phyloP scores from a whole-genome alignment of 768 basidiomycete genomes.

The Termitomyces sp. region DNA sequence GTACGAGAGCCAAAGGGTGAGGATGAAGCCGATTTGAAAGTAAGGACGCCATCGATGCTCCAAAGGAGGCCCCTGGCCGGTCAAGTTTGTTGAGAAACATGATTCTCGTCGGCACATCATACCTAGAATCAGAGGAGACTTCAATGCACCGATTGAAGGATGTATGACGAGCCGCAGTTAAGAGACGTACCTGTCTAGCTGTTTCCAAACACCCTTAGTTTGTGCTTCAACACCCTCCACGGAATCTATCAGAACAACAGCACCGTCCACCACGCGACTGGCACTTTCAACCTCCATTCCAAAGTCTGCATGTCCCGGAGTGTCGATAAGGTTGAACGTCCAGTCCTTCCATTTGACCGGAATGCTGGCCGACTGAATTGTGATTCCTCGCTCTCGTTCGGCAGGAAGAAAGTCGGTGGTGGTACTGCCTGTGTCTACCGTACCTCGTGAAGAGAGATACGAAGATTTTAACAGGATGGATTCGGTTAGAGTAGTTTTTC shows the following conservation, averaged over 20 bases:
- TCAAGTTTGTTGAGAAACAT: slow-evolving; percentile 89
- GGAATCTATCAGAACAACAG: slow-evolving; percentile 83
- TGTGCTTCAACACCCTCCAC: slow-evolving; percentile 92
- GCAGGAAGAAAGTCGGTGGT: slow-evolving; percentile 89
- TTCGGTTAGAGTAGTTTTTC: slow-evolving; percentile 87
- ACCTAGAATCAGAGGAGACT: slow-evolving; percentile 38
- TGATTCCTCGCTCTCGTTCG: slow-evolving; percentile 87
- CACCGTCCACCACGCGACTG: slow-evolving; percentile 86
- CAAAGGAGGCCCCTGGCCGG: slow-evolving; percentile 80
- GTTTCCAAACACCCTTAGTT: slow-evolving; percentile 85
- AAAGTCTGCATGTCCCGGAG: slow-evolving; percentile 91
- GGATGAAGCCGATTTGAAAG: slow-evolving; percentile 74
- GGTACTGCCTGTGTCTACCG: slow-evolving; percentile 88
- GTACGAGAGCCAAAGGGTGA: slow-evolving; percentile 61
- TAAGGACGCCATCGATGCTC: slow-evolving; percentile 66
- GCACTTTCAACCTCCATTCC: slow-evolving; percentile 97
- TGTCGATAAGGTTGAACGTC: slow-evolving; percentile 87
- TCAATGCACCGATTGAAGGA: neutral
- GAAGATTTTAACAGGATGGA: slow-evolving; percentile 76
- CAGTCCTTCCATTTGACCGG: slow-evolving; percentile 83
- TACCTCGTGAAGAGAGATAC: slow-evolving; percentile 69
- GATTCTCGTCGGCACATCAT: slow-evolving; percentile 73
- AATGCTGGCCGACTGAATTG: slow-evolving; percentile 89
- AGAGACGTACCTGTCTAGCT: slow-evolving; percentile 69
- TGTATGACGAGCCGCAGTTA: slow-evolving; percentile 25